Conservation (phyloP, 208 protist species). For the Acanthamoeba quina region DNA sequence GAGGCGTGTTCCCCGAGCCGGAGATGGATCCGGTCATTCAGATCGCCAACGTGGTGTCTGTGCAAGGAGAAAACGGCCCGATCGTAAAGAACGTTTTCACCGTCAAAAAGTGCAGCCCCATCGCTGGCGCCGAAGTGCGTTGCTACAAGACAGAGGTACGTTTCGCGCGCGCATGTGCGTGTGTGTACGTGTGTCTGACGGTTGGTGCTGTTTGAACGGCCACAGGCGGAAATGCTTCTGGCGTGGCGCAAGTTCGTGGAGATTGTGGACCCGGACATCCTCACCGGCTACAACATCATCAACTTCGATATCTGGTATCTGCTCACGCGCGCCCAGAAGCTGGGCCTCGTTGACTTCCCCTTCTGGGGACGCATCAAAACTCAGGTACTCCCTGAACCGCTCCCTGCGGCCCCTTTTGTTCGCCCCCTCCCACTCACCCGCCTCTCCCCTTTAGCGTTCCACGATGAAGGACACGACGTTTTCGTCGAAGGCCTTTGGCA, state of each 20-base stretch:
- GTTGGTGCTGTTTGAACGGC: background rate
- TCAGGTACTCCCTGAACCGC: background rate
- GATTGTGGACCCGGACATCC: slow-evolving; percentile 92
- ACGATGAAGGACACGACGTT: slow-evolving; percentile 96
- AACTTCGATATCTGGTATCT: slow-evolving; percentile 99
- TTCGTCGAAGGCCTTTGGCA: slow-evolving; percentile 98
- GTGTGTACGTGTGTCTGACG: background rate
- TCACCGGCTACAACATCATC: slow-evolving; percentile 99
- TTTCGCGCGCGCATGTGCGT: too few relatives aligned
- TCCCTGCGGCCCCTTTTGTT: background rate
- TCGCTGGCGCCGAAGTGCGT: slow-evolving; percentile 95
- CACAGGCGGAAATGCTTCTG: slow-evolving; percentile 83
- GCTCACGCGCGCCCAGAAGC: slow-evolving; percentile 94
- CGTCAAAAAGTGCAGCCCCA: slow-evolving; percentile 95
- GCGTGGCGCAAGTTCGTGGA: slow-evolving; percentile 91
- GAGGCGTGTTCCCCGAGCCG: slow-evolving; percentile 98
- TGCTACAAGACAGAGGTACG: slow-evolving; percentile 77
- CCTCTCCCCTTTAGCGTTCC: background rate
- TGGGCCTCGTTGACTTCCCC: slow-evolving; percentile 86
- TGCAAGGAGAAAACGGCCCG: slow-evolving; percentile 89
- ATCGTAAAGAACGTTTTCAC: slow-evolving; percentile 94
- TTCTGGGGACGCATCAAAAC: slow-evolving; percentile 53
- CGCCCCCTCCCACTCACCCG: background rate
- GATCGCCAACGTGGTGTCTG: slow-evolving; percentile 97
- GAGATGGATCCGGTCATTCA: slow-evolving; percentile 99